These are phyloP conservation scores for Allium cepa DNA, from an alignment of 106 monocot genomes.

Conservation along the genomic window DNA sequence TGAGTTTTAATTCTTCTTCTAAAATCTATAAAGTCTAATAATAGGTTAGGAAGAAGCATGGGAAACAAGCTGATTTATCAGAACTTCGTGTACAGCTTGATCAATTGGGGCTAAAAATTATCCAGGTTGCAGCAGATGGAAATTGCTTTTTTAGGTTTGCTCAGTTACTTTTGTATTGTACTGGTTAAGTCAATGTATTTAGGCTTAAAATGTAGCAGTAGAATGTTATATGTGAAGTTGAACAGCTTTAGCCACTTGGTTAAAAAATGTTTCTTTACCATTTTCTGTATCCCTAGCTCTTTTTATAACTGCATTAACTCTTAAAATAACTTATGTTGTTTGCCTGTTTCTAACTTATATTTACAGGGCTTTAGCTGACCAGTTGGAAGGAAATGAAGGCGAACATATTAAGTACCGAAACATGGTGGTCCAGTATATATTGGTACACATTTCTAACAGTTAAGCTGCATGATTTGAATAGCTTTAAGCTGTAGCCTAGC, in stretches of 20 bases:
- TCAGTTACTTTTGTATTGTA: neutral
- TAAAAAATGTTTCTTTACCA: no score
- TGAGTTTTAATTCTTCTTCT: neutral
- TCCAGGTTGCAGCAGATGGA: constrained; percentile 77
- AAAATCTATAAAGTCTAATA: neutral
- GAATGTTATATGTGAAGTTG: no score
- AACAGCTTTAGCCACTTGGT: no score
- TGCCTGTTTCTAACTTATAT: neutral
- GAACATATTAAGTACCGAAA: constrained; percentile 55
- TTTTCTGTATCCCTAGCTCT: no score
- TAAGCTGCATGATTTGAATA: neutral
- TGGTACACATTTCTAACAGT: constrained; percentile 22
- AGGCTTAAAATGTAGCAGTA: neutral
- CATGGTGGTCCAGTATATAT: constrained; percentile 75
- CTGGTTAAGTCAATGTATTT: neutral
- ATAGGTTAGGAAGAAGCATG: constrained; percentile 52
- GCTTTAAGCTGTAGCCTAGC: no score
- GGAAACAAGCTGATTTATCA: constrained; percentile 40
- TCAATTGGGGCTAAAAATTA: constrained; percentile 64
- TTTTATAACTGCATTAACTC: neutral
- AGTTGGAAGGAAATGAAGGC: constrained; percentile 78
- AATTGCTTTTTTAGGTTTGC: constrained; percentile 87
- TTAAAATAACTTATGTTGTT: neutral
- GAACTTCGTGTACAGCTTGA: constrained; percentile 61
- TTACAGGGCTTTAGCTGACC: constrained; percentile 73